These are phyloP conservation scores for Zancudomyces culisetae DNA, from an alignment of 371 early-diverging fungal genomes.

Conservation along the genomic window DNA sequence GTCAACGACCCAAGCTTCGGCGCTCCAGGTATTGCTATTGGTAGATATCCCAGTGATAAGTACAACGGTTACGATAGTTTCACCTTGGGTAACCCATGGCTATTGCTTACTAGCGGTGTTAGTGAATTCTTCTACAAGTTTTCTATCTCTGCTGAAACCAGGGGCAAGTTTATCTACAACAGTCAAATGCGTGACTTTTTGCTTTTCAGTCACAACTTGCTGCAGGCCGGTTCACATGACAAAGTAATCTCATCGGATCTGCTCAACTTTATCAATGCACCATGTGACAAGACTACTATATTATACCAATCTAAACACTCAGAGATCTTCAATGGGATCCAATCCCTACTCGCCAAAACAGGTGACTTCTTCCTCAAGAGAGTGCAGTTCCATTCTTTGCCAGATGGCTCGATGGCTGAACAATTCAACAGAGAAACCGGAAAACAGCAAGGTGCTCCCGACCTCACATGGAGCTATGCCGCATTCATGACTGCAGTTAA, in stretches of 20 bases:
- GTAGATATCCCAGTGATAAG: constrained; percentile 50
- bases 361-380: constrained; percentile 37
- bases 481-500: constrained; percentile 9
- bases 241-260: too few relatives aligned
- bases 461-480: constrained; percentile 60
- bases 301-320: constrained; percentile 5
- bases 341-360: constrained; percentile 10
- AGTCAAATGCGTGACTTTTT: constrained; percentile 28
- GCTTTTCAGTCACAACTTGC: constrained; percentile 9
- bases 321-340: constrained; percentile 3
- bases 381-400: constrained; percentile 27
- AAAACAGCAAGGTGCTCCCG: constrained; percentile 34
- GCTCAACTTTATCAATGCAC: background rate
- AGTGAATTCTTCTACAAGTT: constrained; percentile 41
- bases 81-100: constrained; percentile 46
- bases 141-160: background rate
- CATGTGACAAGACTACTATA: constrained; percentile 2
- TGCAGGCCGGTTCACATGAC: too few relatives aligned
- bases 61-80: constrained; percentile 34
- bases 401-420: constrained; percentile 36
- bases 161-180: constrained; percentile 20
- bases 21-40: too few relatives aligned
- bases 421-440: constrained; percentile 38
- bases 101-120: constrained; percentile 33
- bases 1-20: too few relatives aligned